These are phyloP conservation scores for Annulohypoxylon nitens DNA, from an alignment of 495 filamentous ascomycete species.

Conservation along the genomic window DNA sequence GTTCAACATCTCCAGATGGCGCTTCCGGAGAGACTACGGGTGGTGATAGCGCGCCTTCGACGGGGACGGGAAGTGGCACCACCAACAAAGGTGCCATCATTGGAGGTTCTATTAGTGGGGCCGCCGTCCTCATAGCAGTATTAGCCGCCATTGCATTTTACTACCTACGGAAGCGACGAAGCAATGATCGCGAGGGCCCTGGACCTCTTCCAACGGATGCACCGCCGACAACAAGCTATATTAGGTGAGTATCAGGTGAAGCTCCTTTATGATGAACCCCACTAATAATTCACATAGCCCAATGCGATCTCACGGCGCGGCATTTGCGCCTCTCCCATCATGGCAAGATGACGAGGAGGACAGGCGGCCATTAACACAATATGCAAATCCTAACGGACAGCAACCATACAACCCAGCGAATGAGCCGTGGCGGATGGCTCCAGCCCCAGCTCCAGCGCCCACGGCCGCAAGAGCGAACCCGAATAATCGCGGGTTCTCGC, in stretches of 20 bases:
- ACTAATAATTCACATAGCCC: constrained; percentile 36
- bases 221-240: constrained; percentile 49
- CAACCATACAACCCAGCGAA: constrained; percentile 21
- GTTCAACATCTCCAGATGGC: constrained; percentile 15
- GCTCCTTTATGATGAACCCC: neutral
- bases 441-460: constrained; percentile 9
- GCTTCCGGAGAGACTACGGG: constrained; percentile 24
- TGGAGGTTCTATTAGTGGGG: constrained; percentile 59
- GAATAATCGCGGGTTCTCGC: constrained; percentile 37
- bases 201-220: constrained; percentile 40
- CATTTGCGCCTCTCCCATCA: constrained; percentile 50
- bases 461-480: constrained; percentile 14
- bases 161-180: constrained; percentile 51
- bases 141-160: constrained; percentile 47
- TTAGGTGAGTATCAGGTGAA: constrained; percentile 45
- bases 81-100: constrained; percentile 59
- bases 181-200: constrained; percentile 54
- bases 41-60: constrained; percentile 25
- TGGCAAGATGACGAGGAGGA: constrained; percentile 51
- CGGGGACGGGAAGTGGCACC: constrained; percentile 17
- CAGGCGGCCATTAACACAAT: constrained; percentile 32
- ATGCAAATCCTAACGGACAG: constrained; percentile 19
- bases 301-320: constrained; percentile 48
- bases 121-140: constrained; percentile 53
- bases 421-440: constrained; percentile 21